A percentile compares a stretch with the other conserved stretches of the same genome.
Conservation (phyloP, 306 rosid genomes). For the Sechiopsis laciniata region DNA sequence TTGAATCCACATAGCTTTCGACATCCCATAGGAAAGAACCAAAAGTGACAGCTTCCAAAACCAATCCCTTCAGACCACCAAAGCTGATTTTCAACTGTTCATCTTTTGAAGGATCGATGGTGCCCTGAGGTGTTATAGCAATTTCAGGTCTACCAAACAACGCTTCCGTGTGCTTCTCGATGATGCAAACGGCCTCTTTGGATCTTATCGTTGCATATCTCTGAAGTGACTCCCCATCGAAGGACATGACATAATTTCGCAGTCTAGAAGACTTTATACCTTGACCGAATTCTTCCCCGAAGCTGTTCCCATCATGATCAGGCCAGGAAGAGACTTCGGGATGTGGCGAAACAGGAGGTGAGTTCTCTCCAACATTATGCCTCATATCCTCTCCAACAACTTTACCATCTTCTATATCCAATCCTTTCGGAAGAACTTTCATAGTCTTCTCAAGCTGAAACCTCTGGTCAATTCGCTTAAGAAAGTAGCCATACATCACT, state of each 20-base stretch:
- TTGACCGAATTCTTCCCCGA: slow-evolving; percentile 34
- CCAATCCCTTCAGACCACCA: slow-evolving; percentile 70
- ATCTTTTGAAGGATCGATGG: slow-evolving; percentile 58
- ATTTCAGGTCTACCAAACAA: slow-evolving; percentile 81
- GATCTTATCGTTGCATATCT: slow-evolving; percentile 84
- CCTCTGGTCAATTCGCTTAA: slow-evolving; percentile 81
- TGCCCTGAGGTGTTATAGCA: slow-evolving; percentile 53
- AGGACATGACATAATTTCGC: slow-evolving; percentile 76
- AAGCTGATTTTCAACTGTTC: slow-evolving; percentile 70
- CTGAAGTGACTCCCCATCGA: slow-evolving; percentile 82
- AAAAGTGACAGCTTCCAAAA: slow-evolving; percentile 82
- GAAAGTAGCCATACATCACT: slow-evolving; percentile 87
- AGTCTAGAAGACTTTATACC: slow-evolving; percentile 50
- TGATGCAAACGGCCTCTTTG: slow-evolving; percentile 71
- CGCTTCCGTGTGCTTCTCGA: slow-evolving; percentile 90
- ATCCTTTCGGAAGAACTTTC: slow-evolving; percentile 53
- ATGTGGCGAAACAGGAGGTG: slow-evolving; percentile 37
- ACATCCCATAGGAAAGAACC: slow-evolving; percentile 96
- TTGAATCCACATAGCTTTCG: slow-evolving; percentile 79
- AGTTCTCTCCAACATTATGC: slow-evolving; percentile 25
- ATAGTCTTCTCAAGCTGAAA: slow-evolving; percentile 93
- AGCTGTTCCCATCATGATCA: slow-evolving; percentile 28
- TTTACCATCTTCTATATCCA: slow-evolving; percentile 36
- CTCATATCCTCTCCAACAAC: slow-evolving; percentile 31
- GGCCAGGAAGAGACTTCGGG: slow-evolving; percentile 58